Evolutionary conservation across 2,329 filamentous ascomycete genomes (phyloP).

Genomic region (Botryosphaeria dothidea): DNA sequence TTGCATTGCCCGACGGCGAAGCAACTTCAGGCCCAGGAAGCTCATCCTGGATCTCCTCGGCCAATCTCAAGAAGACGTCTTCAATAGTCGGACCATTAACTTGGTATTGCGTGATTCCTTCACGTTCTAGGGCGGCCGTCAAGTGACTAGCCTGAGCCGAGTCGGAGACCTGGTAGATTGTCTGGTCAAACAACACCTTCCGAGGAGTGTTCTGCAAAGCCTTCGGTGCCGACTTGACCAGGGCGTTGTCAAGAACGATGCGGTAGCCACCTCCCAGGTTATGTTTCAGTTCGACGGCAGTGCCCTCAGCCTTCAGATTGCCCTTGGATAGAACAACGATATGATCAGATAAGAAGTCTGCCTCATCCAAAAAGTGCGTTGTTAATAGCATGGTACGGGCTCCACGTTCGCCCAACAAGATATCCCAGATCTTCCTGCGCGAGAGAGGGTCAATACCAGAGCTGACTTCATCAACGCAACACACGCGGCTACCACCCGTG

Average conservation of each 20-base stretch:
- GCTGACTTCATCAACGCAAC: constrained; percentile 89
- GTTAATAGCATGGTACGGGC: constrained; percentile 81
- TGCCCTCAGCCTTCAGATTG: constrained; percentile 76
- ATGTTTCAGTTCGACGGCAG: constrained; percentile 83
- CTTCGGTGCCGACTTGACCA: background rate
- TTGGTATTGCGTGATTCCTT: constrained; percentile 73
- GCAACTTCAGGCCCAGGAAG: constrained; percentile 26
- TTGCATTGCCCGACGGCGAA: constrained; percentile 22
- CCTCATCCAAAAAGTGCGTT: constrained; percentile 92
- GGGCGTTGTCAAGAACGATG: constrained; percentile 48
- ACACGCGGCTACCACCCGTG: constrained; percentile 82
- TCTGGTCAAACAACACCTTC: constrained; percentile 66
- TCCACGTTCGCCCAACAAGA: constrained; percentile 81
- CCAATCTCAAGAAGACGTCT: constrained; percentile 85
- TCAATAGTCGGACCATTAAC: constrained; percentile 89
- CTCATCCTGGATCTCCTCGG: constrained; percentile 65
- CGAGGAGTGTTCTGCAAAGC: constrained; percentile 21
- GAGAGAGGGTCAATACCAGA: constrained; percentile 86
- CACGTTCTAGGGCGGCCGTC: constrained; percentile 67
- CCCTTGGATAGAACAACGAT: constrained; percentile 88
- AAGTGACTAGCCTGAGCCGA: constrained; percentile 71
- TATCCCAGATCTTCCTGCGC: constrained; percentile 90
- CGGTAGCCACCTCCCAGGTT: constrained; percentile 80
- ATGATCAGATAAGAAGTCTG: constrained; percentile 83
- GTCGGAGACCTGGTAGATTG: constrained; percentile 69